Conservation (phyloP, 2,329 filamentous ascomycete species). For the Seiridium unicorne region DNA sequence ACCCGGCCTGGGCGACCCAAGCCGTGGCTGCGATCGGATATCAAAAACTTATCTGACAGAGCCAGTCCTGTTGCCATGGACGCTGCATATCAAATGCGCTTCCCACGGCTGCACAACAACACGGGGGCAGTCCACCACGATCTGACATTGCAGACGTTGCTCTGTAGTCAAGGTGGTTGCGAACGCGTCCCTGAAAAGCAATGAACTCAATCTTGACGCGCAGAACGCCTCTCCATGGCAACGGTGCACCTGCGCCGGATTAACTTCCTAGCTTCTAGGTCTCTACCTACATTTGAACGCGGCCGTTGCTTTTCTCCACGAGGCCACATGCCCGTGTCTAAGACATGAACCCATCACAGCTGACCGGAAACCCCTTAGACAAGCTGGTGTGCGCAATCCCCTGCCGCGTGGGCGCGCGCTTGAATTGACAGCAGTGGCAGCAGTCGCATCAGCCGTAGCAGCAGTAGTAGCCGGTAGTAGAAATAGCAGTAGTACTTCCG, state of each 20-base stretch:
- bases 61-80: no score
- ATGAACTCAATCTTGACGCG: not conserved
- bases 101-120: no score
- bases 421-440: not conserved
- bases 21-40: no score
- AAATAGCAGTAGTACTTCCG: no score
- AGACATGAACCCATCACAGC: not conserved
- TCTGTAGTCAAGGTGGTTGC: not conserved
- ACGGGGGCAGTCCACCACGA: no score
- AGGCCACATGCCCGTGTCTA: not conserved
- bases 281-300: not conserved
- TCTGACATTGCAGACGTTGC: not conserved
- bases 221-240: not conserved
- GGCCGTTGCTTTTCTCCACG: not conserved
- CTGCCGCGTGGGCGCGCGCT: constrained; percentile 5
- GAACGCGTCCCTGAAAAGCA: not conserved
- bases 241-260: not conserved
- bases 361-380: not conserved
- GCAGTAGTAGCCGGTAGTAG: no score
- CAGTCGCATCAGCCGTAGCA: no score
- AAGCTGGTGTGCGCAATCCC: not conserved
- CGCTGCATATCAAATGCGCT: no score
- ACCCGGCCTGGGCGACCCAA: no score
- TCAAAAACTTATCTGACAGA: no score
- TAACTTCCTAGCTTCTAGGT: not conserved